Evolutionary conservation across 768 basidiomycete genomes (phyloP), one percentile per base, ranked within the genome.

Genomic region (Leccinum variicolor): DNA sequence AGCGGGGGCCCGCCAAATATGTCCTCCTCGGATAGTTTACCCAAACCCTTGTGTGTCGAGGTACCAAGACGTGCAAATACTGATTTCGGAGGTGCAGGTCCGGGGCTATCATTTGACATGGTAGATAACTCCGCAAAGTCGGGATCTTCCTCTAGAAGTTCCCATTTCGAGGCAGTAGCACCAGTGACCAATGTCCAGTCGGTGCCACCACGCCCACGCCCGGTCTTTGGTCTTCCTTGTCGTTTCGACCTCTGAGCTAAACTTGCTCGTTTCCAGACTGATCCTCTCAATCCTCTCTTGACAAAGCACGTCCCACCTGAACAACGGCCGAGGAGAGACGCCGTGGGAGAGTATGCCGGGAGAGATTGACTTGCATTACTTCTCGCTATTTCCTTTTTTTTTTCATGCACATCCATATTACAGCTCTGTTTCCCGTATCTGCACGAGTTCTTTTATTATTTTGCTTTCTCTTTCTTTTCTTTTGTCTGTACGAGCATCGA

Each of bases 291-390:
- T 77, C 86, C 84, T 45, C 81, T 92, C 50, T 77, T 94, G 71
- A 86, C 83, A 66, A 93, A 92, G 84, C 89, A 92, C 76, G 86
- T 92, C 65, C 84, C 87, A 48, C 84, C 86, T 70, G 88, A 91
- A 71, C 81, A 79, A 69, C 80, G 91, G 15, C 91, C 92, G 21
- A 72, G 74, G 52, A 82, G 91, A 73, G 91, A 92, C 68, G 64
- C 87, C 39, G 81, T 77, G 28, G 92, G 90, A 64, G 87, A 90
- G 48, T 92, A 89, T 83, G 77, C 83, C 55, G 78, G 79, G 45
- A 79, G 73, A 60, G 90, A 93, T 62, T 56, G 8, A 8, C 55
- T 56, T 58, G 17, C 53, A 47, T 60, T 2, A 21, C 61, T 7
- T 51, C 60, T 1, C 58, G 36, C 50, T 51, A 19, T n/a, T 21